Percentiles rank a stretch among this genome's conserved stretches.
phyloP scores from a whole-genome alignment of 805 yeast species.

The Zygosaccharomyces lentus region DNA sequence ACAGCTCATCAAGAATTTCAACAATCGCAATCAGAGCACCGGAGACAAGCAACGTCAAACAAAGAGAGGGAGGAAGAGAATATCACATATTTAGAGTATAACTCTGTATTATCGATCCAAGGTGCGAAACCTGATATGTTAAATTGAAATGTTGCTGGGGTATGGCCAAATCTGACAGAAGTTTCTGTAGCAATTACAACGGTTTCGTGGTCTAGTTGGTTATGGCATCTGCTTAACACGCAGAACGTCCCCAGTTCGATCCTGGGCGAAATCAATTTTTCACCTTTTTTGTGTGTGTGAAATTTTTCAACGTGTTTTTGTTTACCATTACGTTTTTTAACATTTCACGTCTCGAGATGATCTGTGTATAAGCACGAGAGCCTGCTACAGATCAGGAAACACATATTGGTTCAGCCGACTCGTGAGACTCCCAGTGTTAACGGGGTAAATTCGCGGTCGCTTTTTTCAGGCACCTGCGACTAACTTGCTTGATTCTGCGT shows the following conservation, averaged over 20 bases:
- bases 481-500: neutral
- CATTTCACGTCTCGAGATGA: neutral
- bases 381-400: slow-evolving; percentile 2
- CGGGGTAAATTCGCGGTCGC: neutral
- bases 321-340: slow-evolving; percentile 12
- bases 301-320: slow-evolving; percentile 4
- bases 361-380: neutral
- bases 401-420: neutral
- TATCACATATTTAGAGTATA: no score
- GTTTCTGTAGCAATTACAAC: slow-evolving; percentile 13
- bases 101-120: no score
- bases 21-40: no score
- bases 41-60: no score
- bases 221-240: slow-evolving; percentile 99
- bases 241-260: slow-evolving; percentile 99
- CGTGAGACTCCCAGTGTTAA: neutral
- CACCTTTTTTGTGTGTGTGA: slow-evolving; percentile 13
- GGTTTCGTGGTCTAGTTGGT: slow-evolving; percentile 99
- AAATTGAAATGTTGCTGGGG: no score
- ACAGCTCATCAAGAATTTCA: no score
- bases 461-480: neutral
- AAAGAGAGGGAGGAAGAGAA: no score
- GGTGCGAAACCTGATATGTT: no score
- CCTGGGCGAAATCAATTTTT: slow-evolving; percentile 96
- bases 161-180: no score